Conservation (phyloP, 495 filamentous ascomycete species). For the Hypoxylon trugodes region DNA sequence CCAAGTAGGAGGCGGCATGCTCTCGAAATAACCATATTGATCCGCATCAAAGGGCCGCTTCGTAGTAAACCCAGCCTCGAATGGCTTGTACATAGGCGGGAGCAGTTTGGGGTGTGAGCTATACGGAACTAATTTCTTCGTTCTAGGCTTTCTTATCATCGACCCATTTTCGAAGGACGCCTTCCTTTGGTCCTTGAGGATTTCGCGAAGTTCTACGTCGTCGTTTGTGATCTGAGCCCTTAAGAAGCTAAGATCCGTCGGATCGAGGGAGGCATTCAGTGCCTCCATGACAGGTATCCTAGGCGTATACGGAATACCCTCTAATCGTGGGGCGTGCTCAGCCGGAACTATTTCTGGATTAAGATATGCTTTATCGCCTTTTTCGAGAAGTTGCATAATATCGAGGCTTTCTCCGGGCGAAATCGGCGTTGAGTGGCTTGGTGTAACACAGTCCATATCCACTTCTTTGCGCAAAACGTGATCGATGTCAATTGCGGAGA, state of each 20-base stretch:
- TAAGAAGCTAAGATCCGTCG: slow-evolving; percentile 67
- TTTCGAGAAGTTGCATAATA: slow-evolving; percentile 76
- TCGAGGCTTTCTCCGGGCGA: slow-evolving; percentile 86
- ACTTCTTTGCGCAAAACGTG: slow-evolving; percentile 95
- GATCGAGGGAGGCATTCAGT: slow-evolving; percentile 51
- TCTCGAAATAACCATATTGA: slow-evolving; percentile 38
- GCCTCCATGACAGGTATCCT: slow-evolving; percentile 82
- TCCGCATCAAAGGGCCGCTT: slow-evolving; percentile 3
- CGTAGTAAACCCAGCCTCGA: slow-evolving; percentile 37
- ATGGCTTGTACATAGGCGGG: slow-evolving; percentile 40
- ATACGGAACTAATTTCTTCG: slow-evolving; percentile 38
- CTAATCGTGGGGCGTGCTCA: slow-evolving; percentile 57
- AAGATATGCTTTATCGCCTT: slow-evolving; percentile 68
- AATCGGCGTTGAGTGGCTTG: slow-evolving; percentile 80
- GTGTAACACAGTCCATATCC: slow-evolving; percentile 95
- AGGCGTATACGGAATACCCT: slow-evolving; percentile 70
- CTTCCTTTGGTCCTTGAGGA: slow-evolving; percentile 67
- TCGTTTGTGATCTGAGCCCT: slow-evolving; percentile 83
- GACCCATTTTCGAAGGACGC: neutral
- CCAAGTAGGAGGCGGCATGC: slow-evolving; percentile 19
- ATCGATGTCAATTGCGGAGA: slow-evolving; percentile 95
- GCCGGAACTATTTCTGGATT: slow-evolving; percentile 67
- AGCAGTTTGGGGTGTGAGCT: slow-evolving; percentile 41
- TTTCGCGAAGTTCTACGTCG: slow-evolving; percentile 75
- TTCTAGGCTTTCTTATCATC: slow-evolving; percentile 20